phyloP scores from a whole-genome alignment of 495 filamentous ascomycete species.

The Podospora didyma region DNA sequence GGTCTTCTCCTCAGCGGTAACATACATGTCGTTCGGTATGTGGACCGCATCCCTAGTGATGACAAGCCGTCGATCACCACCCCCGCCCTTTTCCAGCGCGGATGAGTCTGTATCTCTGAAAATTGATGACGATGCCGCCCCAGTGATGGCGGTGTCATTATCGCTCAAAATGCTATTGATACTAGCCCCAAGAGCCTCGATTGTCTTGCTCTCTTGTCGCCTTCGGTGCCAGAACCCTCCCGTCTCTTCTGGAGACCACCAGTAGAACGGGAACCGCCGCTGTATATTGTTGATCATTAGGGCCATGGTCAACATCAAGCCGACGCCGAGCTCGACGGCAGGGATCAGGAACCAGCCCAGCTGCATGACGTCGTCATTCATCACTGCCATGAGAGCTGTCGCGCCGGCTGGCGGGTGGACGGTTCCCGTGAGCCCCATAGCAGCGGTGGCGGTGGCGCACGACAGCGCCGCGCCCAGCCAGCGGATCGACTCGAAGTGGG shows the following conservation, averaged over 20 bases:
- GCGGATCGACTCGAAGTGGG: slow-evolving; percentile 48
- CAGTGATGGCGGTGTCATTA: no score
- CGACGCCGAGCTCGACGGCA: slow-evolving; percentile 60
- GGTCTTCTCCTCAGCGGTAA: slow-evolving; percentile 37
- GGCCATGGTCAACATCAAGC: slow-evolving; percentile 62
- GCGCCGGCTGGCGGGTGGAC: slow-evolving; percentile 87
- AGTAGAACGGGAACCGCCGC: slow-evolving; percentile 73
- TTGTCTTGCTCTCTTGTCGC: not conserved
- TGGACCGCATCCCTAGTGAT: slow-evolving; percentile 28
- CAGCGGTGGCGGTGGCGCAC: slow-evolving; percentile 61
- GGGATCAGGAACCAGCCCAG: slow-evolving; percentile 75
- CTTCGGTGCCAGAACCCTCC: slow-evolving; percentile 25
- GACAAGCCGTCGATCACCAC: slow-evolving; percentile 14
- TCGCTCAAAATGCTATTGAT: not conserved
- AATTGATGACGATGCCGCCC: not conserved
- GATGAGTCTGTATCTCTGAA: slow-evolving; percentile 1
- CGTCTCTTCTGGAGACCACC: slow-evolving; percentile 58
- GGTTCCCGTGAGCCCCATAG: slow-evolving; percentile 76
- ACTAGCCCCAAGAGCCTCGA: not conserved
- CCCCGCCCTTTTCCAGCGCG: slow-evolving; percentile 7
- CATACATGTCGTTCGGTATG: slow-evolving; percentile 32
- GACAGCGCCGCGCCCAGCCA: slow-evolving; percentile 69
- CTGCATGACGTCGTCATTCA: slow-evolving; percentile 47
- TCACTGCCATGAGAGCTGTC: slow-evolving; percentile 74
- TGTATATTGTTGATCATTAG: slow-evolving; percentile 73